Evolutionary conservation across 1,284 basidiomycete genomes (phyloP).

Genomic region (Fomitopsis palustris): DNA sequence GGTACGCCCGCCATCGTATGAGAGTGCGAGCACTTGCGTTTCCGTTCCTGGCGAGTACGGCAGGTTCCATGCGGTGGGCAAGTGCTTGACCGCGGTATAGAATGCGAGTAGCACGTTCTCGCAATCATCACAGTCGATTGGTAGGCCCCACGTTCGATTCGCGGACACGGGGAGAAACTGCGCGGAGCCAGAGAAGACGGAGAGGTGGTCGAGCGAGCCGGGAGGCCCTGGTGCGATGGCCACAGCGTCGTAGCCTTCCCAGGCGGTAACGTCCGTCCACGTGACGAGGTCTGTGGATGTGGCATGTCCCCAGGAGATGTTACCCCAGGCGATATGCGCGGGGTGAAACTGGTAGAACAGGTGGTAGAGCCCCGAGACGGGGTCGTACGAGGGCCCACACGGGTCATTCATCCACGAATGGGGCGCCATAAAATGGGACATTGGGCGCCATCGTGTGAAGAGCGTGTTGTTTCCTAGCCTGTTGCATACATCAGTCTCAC

Average conservation of each 20-base stretch:
- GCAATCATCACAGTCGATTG: background rate
- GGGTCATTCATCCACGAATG: slow-evolving; percentile 1
- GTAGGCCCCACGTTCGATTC: background rate
- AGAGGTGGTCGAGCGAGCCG: background rate
- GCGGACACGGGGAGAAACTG: background rate
- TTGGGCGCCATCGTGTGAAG: slow-evolving; percentile 1
- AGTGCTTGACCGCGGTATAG: background rate
- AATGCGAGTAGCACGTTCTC: background rate
- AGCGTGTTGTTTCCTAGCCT: background rate
- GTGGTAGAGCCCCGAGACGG: background rate
- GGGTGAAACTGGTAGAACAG: background rate
- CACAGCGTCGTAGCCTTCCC: background rate
- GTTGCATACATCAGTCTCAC: no score
- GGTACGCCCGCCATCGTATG: background rate
- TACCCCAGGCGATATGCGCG: background rate
- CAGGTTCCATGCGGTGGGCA: no score
- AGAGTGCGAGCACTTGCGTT: background rate
- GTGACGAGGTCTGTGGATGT: background rate
- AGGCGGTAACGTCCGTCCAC: background rate
- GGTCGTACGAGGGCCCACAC: background rate
- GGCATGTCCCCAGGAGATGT: background rate
- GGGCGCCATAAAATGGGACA: background rate
- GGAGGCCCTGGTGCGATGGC: background rate
- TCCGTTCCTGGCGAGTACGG: background rate
- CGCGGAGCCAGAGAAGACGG: background rate